Conservation (phyloP, 2,329 filamentous ascomycete species). For the Ophiostoma perfectum region DNA sequence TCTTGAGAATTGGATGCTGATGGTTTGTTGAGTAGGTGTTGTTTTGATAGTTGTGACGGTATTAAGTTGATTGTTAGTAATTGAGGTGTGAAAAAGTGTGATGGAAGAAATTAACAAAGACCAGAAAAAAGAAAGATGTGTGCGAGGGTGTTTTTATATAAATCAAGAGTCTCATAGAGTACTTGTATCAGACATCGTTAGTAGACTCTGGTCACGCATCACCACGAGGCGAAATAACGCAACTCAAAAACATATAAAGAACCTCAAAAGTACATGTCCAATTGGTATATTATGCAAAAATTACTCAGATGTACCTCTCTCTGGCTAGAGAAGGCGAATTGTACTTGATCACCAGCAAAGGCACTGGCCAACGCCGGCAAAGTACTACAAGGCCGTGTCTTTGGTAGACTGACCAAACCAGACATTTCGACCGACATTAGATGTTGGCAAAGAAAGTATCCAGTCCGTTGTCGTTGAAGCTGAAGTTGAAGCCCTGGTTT, state of each 20-base stretch:
- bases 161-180: too few relatives aligned
- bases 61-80: background rate
- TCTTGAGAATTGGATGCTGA: background rate
- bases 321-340: background rate
- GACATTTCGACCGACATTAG: conserved; percentile 4
- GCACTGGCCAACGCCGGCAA: background rate
- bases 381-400: background rate
- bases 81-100: background rate
- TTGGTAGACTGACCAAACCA: too few relatives aligned
- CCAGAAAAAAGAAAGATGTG: too few relatives aligned
- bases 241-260: too few relatives aligned
- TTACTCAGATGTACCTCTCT: background rate
- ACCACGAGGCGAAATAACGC: too few relatives aligned
- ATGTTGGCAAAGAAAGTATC: conserved; percentile 22
- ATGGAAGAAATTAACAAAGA: too few relatives aligned
- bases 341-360: background rate
- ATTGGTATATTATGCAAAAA: too few relatives aligned
- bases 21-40: background rate
- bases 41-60: background rate
- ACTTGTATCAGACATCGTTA: too few relatives aligned
- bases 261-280: too few relatives aligned
- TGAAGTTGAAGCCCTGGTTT: conserved; percentile 27
- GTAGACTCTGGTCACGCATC: too few relatives aligned
- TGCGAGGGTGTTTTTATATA: too few relatives aligned
- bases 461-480: conserved; percentile 25